Percentiles rank a stretch among this genome's conserved stretches.
Conservation (phyloP, 306 rosid genomes). For the Prunus persica region DNA sequence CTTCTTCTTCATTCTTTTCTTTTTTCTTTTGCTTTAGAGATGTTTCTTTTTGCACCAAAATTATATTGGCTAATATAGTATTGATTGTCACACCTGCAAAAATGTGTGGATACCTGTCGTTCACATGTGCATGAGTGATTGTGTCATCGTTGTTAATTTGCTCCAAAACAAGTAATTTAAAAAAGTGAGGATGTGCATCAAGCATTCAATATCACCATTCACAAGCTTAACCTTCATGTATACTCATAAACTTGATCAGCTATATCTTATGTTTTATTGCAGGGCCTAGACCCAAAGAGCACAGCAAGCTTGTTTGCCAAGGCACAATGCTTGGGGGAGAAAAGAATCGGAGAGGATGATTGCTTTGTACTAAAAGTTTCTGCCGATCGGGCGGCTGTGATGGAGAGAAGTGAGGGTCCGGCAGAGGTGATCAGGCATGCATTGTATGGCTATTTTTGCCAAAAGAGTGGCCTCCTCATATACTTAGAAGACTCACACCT, state of each 20-base stretch:
- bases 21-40: background rate
- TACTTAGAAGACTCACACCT: conserved; percentile 94
- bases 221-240: no score
- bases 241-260: background rate
- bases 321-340: conserved; percentile 93
- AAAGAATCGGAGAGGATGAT: conserved; percentile 65
- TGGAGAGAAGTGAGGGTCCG: conserved; percentile 84
- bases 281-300: conserved; percentile 93
- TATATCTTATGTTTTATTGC: background rate
- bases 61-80: background rate
- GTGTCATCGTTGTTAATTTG: no score
- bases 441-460: conserved; percentile 85
- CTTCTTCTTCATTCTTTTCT: background rate
- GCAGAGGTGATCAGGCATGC: conserved; percentile 91
- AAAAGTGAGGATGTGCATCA: background rate
- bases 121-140: no score
- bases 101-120: background rate
- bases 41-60: background rate
- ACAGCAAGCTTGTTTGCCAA: conserved; percentile 84
- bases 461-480: conserved; percentile 85
- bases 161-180: no score
- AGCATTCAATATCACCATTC: no score
- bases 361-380: conserved; percentile 83
- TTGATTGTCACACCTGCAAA: background rate
- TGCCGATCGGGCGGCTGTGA: conserved; percentile 75